Base-by-base conservation (phyloP, 768 basidiomycete species). In the Kwoniella shandongensis region DNA sequence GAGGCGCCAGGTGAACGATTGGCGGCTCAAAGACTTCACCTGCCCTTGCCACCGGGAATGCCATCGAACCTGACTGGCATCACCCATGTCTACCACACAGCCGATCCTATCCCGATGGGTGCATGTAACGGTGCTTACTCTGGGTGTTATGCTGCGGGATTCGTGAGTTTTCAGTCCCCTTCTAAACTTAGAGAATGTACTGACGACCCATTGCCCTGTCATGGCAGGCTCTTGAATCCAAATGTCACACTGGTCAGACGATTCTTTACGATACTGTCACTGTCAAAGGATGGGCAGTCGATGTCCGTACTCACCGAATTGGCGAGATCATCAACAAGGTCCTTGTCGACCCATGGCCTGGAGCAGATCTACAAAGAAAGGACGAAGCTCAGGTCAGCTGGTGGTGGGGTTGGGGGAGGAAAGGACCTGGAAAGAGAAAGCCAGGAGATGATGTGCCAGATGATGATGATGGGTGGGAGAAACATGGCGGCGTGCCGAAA, bases 1-100 rank as follows among this genome's bases (percentile, higher is more conserved):
- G 91, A 96, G 79, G 83, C 90, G 0, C 91, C 90, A 0, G 91
- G 90, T 13, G 94, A 97, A 63, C 84, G 79, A 69, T 79, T 91
- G 64, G 85, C 93, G 1, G 84, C 92, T 0, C 76, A 78, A 2
- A 82, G 94, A 20, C 80, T 97, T 13, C 92, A 97, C 73, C 84
- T 98, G 3, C 91, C 93, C 2, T 80, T 84, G 7, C 90, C 92
- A 1, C 91, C 91, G 23, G 75, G 70, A 3, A 67, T 73, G 51
- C 73, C 73, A 30, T 56, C 46, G 6, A 69, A 73, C 12, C 73
- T 65, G 60, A 71, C 62, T 36, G 76, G 59, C 30, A 76, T 94
- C 39, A 91, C 87, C 0, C 91, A 97, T 68, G 81, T 97, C 7
- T 94, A 88, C 69, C 88, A 97, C 71, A 97, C 88, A 0, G 93